A percentile compares a stretch with the other conserved stretches of the same genome.
These are phyloP conservation scores for Cardamine occulta DNA, from an alignment of 345 rosid species.

Conservation along the genomic window DNA sequence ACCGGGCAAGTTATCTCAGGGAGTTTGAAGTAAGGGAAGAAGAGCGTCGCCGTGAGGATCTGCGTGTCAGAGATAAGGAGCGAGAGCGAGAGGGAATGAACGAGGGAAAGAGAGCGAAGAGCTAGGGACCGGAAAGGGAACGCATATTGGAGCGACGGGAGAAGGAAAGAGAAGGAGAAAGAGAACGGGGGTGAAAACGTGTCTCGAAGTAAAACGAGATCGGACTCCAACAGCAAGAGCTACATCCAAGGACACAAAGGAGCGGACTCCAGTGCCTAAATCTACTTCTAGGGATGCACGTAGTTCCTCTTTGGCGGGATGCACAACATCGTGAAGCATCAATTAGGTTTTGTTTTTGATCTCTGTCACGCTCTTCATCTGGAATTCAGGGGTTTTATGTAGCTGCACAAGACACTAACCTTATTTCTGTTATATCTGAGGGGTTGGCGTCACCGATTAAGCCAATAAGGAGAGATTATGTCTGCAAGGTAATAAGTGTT, in stretches of 20 bases:
- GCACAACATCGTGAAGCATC: slow-evolving; percentile 73
- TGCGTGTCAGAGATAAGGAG: slow-evolving; percentile 85
- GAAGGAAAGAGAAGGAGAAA: slow-evolving; percentile 74
- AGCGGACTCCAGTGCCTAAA: slow-evolving; percentile 58
- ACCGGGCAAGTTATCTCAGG: slow-evolving; percentile 87
- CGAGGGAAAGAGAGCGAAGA: slow-evolving; percentile 55
- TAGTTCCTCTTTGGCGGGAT: slow-evolving; percentile 77
- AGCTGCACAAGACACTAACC: slow-evolving; percentile 70
- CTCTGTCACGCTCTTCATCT: slow-evolving; percentile 68
- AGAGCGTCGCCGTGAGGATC: slow-evolving; percentile 78
- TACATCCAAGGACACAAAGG: slow-evolving; percentile 43
- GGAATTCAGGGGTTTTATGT: slow-evolving; percentile 63
- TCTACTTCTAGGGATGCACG: slow-evolving; percentile 73
- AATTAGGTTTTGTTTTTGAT: slow-evolving; percentile 91
- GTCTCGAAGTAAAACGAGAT: slow-evolving; percentile 65
- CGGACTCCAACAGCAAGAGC: slow-evolving; percentile 42
- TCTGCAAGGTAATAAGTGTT: slow-evolving; percentile 87
- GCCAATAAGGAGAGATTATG: slow-evolving; percentile 95
- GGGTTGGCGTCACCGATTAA: slow-evolving; percentile 90
- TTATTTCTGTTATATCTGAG: slow-evolving; percentile 92
- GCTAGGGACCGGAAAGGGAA: slow-evolving; percentile 70
- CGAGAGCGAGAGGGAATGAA: slow-evolving; percentile 53
- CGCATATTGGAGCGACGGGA: slow-evolving; percentile 69
- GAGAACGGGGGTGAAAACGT: slow-evolving; percentile 76
- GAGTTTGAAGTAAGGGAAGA: slow-evolving; percentile 95